A percentile compares a stretch with the other conserved stretches of the same genome.
These are phyloP conservation scores for Cladophialophora yegresii DNA, from an alignment of 2,329 filamentous ascomycete species.

Conservation along the genomic window DNA sequence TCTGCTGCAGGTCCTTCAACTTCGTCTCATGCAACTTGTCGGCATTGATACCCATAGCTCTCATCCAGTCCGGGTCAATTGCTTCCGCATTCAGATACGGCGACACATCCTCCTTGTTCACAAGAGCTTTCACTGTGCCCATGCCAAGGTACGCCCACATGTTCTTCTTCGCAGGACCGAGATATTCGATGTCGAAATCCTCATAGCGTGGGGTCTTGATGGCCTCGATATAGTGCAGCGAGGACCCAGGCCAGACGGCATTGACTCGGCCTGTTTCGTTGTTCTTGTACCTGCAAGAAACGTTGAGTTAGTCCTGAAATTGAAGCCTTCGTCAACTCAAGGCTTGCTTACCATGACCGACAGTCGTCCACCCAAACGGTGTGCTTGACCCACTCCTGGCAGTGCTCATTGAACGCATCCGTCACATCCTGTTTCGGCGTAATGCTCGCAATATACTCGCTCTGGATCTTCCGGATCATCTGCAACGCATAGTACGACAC, in stretches of 20 bases:
- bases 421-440: slow-evolving; percentile 41
- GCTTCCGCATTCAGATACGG: slow-evolving; percentile 41
- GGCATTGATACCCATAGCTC: slow-evolving; percentile 34
- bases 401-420: slow-evolving; percentile 44
- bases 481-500: slow-evolving; percentile 47
- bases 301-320: slow-evolving; percentile 30
- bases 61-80: slow-evolving; percentile 43
- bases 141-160: slow-evolving; percentile 42
- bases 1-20: slow-evolving; percentile 29
- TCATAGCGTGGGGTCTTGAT: slow-evolving; percentile 48
- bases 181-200: slow-evolving; percentile 50
- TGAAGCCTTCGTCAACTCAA: not conserved
- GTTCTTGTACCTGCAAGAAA: slow-evolving; percentile 41
- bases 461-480: slow-evolving; percentile 46
- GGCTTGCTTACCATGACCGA: slow-evolving; percentile 41
- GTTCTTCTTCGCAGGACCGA: slow-evolving; percentile 35
- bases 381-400: slow-evolving; percentile 52
- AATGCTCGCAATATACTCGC: slow-evolving; percentile 48
- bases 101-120: slow-evolving; percentile 38
- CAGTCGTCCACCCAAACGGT: slow-evolving; percentile 54
- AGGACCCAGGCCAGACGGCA: slow-evolving; percentile 55
- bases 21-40: slow-evolving; percentile 33
- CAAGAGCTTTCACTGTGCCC: slow-evolving; percentile 39
- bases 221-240: slow-evolving; percentile 52
- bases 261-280: slow-evolving; percentile 50